A percentile compares a stretch with the other conserved stretches of the same genome.
phyloP scores from a whole-genome alignment of 805 yeast species.

The Saturnispora gosingensis region DNA sequence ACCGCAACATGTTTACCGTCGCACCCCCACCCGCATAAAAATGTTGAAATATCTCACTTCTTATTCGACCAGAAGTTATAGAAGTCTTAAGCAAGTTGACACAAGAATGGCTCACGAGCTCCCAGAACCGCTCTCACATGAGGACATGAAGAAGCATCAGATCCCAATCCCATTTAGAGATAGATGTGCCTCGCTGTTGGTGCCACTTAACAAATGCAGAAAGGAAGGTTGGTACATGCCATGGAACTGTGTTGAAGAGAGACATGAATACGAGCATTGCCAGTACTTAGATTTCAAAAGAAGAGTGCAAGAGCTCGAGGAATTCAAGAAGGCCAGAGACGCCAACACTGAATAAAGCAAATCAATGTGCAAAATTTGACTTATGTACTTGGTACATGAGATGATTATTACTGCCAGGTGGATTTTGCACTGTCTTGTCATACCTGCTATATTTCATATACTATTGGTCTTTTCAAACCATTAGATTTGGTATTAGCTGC shows the following conservation, averaged over 20 bases:
- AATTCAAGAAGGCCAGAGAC: constrained; percentile 35
- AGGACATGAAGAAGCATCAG: constrained; percentile 71
- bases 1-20: neutral
- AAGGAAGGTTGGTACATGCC: constrained; percentile 48
- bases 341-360: constrained; percentile 3
- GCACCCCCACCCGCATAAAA: neutral
- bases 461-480: neutral
- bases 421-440: neutral
- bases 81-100: neutral
- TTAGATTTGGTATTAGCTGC: neutral
- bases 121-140: constrained; percentile 58
- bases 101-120: constrained; percentile 21
- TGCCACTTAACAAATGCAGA: constrained; percentile 56
- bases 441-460: neutral
- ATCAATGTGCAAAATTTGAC: neutral
- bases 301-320: constrained; percentile 64
- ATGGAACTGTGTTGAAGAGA: constrained; percentile 68
- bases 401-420: no score
- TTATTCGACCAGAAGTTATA: neutral
- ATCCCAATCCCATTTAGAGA: constrained; percentile 77
- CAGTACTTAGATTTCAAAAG: constrained; percentile 74
- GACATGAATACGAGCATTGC: constrained; percentile 79
- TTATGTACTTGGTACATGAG: neutral
- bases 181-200: constrained; percentile 62
- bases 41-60: neutral